phyloP scores from a whole-genome alignment of 768 basidiomycete genomes.

The Pisolithus sp. region DNA sequence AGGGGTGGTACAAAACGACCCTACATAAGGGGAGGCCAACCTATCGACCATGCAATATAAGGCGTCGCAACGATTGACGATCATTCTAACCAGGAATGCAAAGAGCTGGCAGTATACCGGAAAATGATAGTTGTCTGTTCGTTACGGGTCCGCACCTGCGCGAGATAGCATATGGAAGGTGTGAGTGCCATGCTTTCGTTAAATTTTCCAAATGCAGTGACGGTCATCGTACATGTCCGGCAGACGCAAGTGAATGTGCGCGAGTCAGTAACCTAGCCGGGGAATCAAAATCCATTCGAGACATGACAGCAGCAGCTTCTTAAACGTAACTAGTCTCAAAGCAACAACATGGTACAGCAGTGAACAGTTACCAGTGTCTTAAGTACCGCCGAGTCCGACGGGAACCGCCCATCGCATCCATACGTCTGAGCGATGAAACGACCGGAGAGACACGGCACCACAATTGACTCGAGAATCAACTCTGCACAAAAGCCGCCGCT shows the following conservation, averaged over 20 bases:
- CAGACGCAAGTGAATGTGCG: not conserved
- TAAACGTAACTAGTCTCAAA: not conserved
- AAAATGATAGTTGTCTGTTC: too few relatives aligned
- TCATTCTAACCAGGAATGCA: too few relatives aligned
- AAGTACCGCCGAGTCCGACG: not conserved
- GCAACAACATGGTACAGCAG: too few relatives aligned
- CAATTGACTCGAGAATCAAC: slow-evolving; percentile 2
- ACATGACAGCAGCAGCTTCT: slow-evolving; percentile 3
- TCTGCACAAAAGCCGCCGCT: not conserved
- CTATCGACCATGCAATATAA: too few relatives aligned
- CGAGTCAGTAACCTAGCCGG: not conserved
- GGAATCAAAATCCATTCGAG: not conserved
- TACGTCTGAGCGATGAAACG: slow-evolving; percentile 3
- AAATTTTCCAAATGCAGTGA: not conserved
- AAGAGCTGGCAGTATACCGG: too few relatives aligned
- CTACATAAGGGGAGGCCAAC: too few relatives aligned
- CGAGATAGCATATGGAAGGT: not conserved
- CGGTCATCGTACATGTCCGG: slow-evolving; percentile 3
- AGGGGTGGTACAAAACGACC: not conserved
- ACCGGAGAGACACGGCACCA: slow-evolving; percentile 2
- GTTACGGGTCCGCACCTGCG: not conserved
- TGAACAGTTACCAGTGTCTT: not conserved
- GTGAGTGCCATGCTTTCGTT: slow-evolving; percentile 1
- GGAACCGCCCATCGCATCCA: slow-evolving; percentile 1
- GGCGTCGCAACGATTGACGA: too few relatives aligned